A percentile compares a stretch with the other conserved stretches of the same genome.
These are phyloP conservation scores for Chernovozyma sophiae-reginae DNA, from an alignment of 1,139 yeast species.

Conservation along the genomic window DNA sequence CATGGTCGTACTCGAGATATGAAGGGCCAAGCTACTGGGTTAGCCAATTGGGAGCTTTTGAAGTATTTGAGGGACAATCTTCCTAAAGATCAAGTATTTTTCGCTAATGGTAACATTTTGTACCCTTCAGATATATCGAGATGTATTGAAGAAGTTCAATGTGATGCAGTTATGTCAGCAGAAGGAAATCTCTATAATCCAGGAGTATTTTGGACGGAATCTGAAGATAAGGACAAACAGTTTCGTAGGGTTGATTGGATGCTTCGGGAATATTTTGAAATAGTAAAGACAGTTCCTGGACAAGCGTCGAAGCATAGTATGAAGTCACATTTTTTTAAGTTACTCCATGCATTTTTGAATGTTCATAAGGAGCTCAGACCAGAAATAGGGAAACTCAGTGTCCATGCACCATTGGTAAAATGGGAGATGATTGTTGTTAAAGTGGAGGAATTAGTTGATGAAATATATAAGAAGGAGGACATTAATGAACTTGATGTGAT, in stretches of 20 bases:
- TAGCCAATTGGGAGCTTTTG: conserved; percentile 89
- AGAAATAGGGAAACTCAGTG: conserved; percentile 56
- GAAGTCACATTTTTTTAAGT: conserved; percentile 90
- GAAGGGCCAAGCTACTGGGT: conserved; percentile 94
- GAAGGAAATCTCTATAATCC: conserved; percentile 95
- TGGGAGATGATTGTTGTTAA: conserved; percentile 68
- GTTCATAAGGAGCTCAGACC: conserved; percentile 75
- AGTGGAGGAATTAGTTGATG: conserved; percentile 63
- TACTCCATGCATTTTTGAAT: conserved; percentile 73
- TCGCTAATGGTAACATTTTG: conserved; percentile 88
- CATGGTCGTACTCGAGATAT: conserved; percentile 96
- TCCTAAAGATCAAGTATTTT: conserved; percentile 80
- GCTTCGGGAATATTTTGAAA: conserved; percentile 83
- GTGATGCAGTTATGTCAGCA: conserved; percentile 97
- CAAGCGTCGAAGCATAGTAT: conserved; percentile 76
- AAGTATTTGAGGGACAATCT: conserved; percentile 72
- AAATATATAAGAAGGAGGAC: conserved; percentile 44
- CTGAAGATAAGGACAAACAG: conserved; percentile 54
- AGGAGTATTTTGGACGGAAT: conserved; percentile 70
- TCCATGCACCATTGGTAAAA: conserved; percentile 44
- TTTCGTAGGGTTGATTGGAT: conserved; percentile 84
- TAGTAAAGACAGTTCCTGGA: conserved; percentile 64
- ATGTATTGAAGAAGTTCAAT: conserved; percentile 57
- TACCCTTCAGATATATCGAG: conserved; percentile 77
- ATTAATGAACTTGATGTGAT: conserved; percentile 49